These are phyloP conservation scores for Orbilia blumenaviensis DNA, from an alignment of 2,329 filamentous ascomycete species.

Conservation along the genomic window DNA sequence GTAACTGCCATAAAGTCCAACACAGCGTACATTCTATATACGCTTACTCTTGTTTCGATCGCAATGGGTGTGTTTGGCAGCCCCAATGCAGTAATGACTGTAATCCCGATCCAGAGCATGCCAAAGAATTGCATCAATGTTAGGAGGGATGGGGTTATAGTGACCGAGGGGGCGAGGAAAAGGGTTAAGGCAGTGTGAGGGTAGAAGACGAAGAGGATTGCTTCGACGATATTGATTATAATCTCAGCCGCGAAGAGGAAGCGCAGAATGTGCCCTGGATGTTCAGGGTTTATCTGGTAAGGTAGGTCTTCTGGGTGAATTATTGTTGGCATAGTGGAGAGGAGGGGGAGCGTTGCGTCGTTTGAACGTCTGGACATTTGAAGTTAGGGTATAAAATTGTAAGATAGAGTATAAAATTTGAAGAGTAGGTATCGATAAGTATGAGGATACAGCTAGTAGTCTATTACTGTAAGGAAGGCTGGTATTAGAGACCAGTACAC, in stretches of 20 bases:
- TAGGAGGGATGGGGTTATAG: not conserved
- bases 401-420: too few relatives aligned
- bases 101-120: not conserved
- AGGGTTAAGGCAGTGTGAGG: not conserved
- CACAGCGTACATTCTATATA: not conserved
- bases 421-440: too few relatives aligned
- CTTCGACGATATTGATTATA: not conserved
- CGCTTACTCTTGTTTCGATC: not conserved
- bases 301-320: not conserved
- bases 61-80: not conserved
- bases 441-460: too few relatives aligned
- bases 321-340: too few relatives aligned
- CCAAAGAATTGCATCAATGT: conserved; percentile 7
- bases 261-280: not conserved
- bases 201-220: not conserved
- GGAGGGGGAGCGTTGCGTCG: too few relatives aligned
- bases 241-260: not conserved
- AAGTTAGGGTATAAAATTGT: not conserved
- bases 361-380: not conserved
- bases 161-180: not conserved
- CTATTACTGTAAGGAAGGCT: too few relatives aligned
- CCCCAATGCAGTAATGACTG: not conserved
- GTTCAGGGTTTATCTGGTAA: not conserved
- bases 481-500: too few relatives aligned
- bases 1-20: not conserved